These are phyloP conservation scores for Asclepias syriaca DNA, from an alignment of 257 asterid species.

Conservation along the genomic window DNA sequence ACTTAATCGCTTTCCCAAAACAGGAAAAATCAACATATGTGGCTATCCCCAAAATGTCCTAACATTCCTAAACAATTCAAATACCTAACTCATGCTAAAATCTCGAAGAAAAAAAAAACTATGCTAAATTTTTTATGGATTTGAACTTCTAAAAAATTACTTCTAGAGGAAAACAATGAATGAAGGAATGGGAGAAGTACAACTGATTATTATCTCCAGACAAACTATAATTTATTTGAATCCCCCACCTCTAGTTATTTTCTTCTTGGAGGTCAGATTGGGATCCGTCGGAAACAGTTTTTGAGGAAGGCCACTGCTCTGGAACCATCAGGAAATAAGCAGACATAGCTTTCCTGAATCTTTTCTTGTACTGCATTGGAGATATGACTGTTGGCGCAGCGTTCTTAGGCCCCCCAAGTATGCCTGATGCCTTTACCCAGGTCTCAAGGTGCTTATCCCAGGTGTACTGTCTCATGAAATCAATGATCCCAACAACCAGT, in stretches of 20 bases:
- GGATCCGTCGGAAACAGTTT: conserved; percentile 24
- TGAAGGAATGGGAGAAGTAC: background rate
- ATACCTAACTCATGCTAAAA: background rate
- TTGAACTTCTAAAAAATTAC: background rate
- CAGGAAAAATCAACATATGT: background rate
- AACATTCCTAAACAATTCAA: background rate
- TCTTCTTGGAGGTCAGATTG: conserved; percentile 33
- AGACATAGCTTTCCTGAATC: conserved; percentile 83
- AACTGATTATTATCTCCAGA: background rate
- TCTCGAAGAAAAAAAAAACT: conserved; percentile 1
- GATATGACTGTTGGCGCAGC: conserved; percentile 68
- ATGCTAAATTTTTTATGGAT: background rate
- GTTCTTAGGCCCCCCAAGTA: conserved; percentile 68
- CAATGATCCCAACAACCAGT: conserved; percentile 68
- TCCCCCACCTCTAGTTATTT: conserved; percentile 1
- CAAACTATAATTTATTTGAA: background rate
- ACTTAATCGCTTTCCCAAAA: background rate
- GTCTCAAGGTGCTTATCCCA: conserved; percentile 89
- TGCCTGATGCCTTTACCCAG: conserved; percentile 88
- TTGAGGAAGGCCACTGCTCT: conserved; percentile 61
- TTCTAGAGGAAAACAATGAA: background rate
- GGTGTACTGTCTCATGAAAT: conserved; percentile 85
- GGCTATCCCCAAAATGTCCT: background rate
- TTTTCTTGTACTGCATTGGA: conserved; percentile 63
- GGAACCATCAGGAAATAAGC: conserved; percentile 80